Evolutionary conservation across 371 early-diverging fungal genomes (phyloP), one percentile per base, ranked within the genome.

Genomic region (Rhizopus delemar): DNA sequence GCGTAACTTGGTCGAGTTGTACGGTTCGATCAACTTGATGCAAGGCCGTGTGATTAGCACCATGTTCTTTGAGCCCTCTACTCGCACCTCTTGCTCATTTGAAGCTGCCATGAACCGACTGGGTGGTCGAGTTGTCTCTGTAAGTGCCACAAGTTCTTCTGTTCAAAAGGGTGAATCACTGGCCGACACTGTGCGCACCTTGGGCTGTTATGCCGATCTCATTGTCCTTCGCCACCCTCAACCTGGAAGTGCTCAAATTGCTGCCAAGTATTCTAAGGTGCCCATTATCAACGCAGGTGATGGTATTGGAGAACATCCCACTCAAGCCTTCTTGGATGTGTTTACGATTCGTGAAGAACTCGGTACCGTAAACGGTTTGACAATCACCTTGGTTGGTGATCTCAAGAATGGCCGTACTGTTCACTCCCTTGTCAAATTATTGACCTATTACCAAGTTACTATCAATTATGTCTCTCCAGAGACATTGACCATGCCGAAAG

Each of bases 201-300:
- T 98, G 28, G 88, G 88, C 6, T 88, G 91, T 64, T 98, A 98
- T 71, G 89, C 93, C 54, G 97, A 98, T 69, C 66, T 90, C 39
- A 90, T 97, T 60, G 88, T 94, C 8, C 85, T 98, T 66, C 91
- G 98, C 52, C 98, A 98, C 75, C 96, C 97, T 53, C 86, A 91
- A 60, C 90, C 90, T 33, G 97, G 97, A 45, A 87, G 87, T 57
- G 93, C 89, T 35, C 74, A 86, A 56, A 65, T 82, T 32, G 97
- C 95, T 34, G 91, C 97, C 59, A 93, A 92, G 77, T 89, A 84
- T 76, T 86, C 92, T 52, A 90, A 86, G 76, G 89, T 95, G 9
- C 97, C 97, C 15, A 83, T 98, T 39, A 91, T 98, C 77, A 97
- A 96, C 69, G 97, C 96, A 48, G 97, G 98, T 62, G 97, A 97